Conservation (phyloP, 495 filamentous ascomycete species). For the Penicilliopsis zonata region DNA sequence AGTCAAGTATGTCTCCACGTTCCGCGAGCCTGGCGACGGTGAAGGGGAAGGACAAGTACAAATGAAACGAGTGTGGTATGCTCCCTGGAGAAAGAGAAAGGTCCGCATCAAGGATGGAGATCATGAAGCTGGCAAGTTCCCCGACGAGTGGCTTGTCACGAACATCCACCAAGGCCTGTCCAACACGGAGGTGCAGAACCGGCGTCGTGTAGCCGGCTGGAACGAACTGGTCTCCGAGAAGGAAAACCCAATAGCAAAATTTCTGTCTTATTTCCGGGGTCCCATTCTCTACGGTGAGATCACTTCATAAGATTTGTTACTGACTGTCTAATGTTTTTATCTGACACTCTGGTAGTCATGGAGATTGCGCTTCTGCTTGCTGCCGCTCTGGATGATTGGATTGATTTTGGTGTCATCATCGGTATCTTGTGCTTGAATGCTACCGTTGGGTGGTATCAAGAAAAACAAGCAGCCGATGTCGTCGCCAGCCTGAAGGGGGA, state of each 20-base stretch:
- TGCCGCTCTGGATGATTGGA: constrained; percentile 63
- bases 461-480: constrained; percentile 74
- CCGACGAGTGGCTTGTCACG: constrained; percentile 60
- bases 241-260: constrained; percentile 58
- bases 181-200: constrained; percentile 37
- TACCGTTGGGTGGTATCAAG: constrained; percentile 69
- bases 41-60: constrained; percentile 15
- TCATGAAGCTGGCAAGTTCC: constrained; percentile 32
- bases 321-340: constrained; percentile 10
- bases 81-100: constrained; percentile 43
- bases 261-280: constrained; percentile 62
- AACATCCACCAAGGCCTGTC: constrained; percentile 53
- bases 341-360: constrained; percentile 55
- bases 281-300: constrained; percentile 73
- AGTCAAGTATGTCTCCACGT: constrained; percentile 53
- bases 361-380: constrained; percentile 66
- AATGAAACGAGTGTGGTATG: constrained; percentile 35
- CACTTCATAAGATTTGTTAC: not conserved
- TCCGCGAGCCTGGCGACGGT: constrained; percentile 33
- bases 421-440: constrained; percentile 69
- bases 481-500: constrained; percentile 70
- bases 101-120: constrained; percentile 33
- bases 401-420: constrained; percentile 76
- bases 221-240: constrained; percentile 67
- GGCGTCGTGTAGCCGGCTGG: constrained; percentile 52